Base-by-base conservation (phyloP, 2,329 filamentous ascomycete species). In the Botrytis medusae region DNA sequence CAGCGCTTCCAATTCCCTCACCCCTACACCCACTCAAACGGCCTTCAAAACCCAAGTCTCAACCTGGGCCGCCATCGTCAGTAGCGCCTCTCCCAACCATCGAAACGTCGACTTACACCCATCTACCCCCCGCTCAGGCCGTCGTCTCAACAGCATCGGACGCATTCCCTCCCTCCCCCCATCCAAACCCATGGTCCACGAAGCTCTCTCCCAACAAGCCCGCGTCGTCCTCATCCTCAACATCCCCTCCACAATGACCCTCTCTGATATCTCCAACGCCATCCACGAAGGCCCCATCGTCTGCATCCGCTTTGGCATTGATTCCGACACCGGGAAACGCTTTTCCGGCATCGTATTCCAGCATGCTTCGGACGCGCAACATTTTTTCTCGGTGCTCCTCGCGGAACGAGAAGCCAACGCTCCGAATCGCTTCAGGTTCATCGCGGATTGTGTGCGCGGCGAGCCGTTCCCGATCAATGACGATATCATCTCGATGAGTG, bases 271-370 rank as follows among this genome's bases (percentile, higher is more conserved):
- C 61, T 79, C 77, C 22, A 72, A 80, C 46, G 79, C 78, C 2
- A 72, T 81, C 10, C 54, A 69, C 32, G 79, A 81, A 74, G 80
- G 80, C 2, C 76, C 79, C 2, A 20, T 81, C 16, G 74, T 76
- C 42, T 75, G 74, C 25, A 80, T 81, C 59, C 73, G 74, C 14
- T 79, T 81, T 62, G 78, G 78, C 25, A 48, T 71, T 12, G 76
- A 81, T 64, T 69, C 72, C 0, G 75, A 78, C 1, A 74, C 74
- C 20, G 68, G 74, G 8, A 71, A 64, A 12, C 76, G 76, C 1
- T 80, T 73, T 44, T 76, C 73, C 12, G 78, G 78, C 22, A 73
- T 81, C 25, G 75, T 81, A 4, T 81, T 81, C 73, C 79, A 79
- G 48, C 59, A 75, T 57, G 76, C 79, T 7, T 25, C 37, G 0